phyloP scores from a whole-genome alignment of 2,329 filamentous ascomycete species.

The Sordariomycetes sp. region DNA sequence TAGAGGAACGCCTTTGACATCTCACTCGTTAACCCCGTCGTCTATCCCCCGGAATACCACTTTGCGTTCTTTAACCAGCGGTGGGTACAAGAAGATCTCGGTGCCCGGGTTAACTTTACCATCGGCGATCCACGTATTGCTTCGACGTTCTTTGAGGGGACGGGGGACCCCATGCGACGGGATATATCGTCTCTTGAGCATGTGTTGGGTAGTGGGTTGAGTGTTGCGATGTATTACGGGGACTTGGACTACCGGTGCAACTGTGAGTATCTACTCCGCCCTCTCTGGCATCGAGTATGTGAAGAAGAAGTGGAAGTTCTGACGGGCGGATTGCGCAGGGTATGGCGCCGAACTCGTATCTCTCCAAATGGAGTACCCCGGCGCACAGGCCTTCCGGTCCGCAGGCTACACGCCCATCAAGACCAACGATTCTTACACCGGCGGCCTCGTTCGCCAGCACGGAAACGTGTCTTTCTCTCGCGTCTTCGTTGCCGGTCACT shows the following conservation, averaged over 20 bases:
- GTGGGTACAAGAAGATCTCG: constrained; percentile 42
- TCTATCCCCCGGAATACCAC: constrained; percentile 50
- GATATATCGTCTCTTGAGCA: constrained; percentile 35
- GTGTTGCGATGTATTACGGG: constrained; percentile 59
- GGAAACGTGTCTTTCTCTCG: constrained; percentile 60
- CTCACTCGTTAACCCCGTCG: constrained; percentile 39
- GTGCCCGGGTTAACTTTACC: constrained; percentile 48
- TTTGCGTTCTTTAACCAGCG: constrained; percentile 50
- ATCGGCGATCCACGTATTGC: constrained; percentile 25
- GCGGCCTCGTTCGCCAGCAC: constrained; percentile 61
- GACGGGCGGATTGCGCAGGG: neutral
- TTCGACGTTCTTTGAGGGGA: constrained; percentile 46
- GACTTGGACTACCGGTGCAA: constrained; percentile 53
- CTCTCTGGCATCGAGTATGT: neutral
- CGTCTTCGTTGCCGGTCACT: constrained; percentile 53
- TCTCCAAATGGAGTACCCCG: constrained; percentile 43
- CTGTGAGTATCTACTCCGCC: constrained; percentile 24
- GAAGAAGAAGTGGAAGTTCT: neutral
- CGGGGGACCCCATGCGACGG: constrained; percentile 32
- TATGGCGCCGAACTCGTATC: neutral
- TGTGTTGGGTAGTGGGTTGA: constrained; percentile 48
- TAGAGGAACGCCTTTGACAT: constrained; percentile 41
- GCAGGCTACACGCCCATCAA: constrained; percentile 63
- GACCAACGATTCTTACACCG: constrained; percentile 54
- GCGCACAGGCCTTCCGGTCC: constrained; percentile 5